These are phyloP conservation scores for Garcia nutans DNA, from an alignment of 345 rosid genomes.

Conservation along the genomic window DNA sequence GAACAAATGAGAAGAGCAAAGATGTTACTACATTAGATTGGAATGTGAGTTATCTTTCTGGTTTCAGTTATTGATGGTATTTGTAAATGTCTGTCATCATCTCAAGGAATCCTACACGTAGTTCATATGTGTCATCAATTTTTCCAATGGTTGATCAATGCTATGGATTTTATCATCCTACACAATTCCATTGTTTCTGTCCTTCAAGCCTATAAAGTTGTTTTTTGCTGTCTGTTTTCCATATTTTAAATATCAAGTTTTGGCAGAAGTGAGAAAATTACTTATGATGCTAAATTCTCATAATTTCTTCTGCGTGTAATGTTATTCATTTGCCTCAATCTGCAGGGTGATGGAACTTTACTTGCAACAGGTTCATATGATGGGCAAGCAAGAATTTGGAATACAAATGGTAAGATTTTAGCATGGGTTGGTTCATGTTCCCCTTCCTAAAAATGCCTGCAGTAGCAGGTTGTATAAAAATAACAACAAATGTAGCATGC, in stretches of 20 bases:
- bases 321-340: constrained; percentile 13
- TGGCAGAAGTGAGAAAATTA: constrained; percentile 10
- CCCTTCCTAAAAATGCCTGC: not conserved
- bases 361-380: constrained; percentile 98
- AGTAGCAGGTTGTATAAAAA: not conserved
- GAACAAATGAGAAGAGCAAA: constrained; percentile 94
- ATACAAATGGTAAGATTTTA: constrained; percentile 55
- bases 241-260: not conserved
- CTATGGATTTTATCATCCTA: not conserved
- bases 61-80: not conserved
- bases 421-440: not conserved
- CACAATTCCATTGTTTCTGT: not conserved
- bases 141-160: not conserved
- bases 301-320: not conserved
- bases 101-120: not conserved
- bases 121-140: not conserved
- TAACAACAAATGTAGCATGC: not conserved
- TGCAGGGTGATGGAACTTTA: constrained; percentile 84
- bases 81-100: not conserved
- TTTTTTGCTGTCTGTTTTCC: not conserved
- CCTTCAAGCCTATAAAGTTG: not conserved
- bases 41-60: constrained; percentile 69
- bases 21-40: constrained; percentile 99
- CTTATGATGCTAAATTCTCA: not conserved
- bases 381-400: constrained; percentile 97